A percentile compares a stretch with the other conserved stretches of the same genome.
phyloP scores from a whole-genome alignment of 495 filamentous ascomycete genomes.

The Aspergillus avenaceus region DNA sequence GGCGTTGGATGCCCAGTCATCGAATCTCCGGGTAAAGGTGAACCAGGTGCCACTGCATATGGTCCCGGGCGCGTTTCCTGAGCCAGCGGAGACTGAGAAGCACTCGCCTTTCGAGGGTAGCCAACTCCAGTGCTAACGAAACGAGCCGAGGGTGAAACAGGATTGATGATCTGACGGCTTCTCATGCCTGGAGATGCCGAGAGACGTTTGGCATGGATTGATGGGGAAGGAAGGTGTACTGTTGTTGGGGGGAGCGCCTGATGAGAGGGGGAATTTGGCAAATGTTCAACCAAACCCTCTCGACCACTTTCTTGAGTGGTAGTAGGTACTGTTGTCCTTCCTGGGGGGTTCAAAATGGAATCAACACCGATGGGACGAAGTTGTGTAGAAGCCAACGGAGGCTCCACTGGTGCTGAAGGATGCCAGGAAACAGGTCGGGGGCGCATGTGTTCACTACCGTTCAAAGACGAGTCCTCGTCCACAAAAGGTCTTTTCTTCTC shows the following conservation, averaged over 20 bases:
- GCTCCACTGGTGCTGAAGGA: conserved; percentile 37
- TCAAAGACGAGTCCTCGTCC: conserved; percentile 16
- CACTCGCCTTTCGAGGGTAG: conserved; percentile 41
- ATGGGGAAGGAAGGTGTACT: conserved; percentile 28
- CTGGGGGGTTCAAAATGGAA: conserved; percentile 45
- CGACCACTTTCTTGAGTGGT: conserved; percentile 15
- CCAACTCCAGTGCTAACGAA: conserved; percentile 29
- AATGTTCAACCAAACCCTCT: conserved; percentile 24
- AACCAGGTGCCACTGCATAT: conserved; percentile 23
- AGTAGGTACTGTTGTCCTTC: conserved; percentile 21
- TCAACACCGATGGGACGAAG: conserved; percentile 48
- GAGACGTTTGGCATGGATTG: conserved; percentile 25
- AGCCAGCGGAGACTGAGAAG: conserved; percentile 45
- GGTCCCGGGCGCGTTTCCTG: conserved; percentile 29
- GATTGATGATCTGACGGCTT: conserved; percentile 56
- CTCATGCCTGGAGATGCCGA: conserved; percentile 36
- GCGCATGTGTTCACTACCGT: conserved; percentile 26
- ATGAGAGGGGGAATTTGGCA: conserved; percentile 22
- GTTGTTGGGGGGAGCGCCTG: conserved; percentile 31
- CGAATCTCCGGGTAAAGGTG: conserved; percentile 27
- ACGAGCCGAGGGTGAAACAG: conserved; percentile 55
- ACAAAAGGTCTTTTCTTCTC: conserved; percentile 25
- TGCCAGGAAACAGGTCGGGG: conserved; percentile 36
- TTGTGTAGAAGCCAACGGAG: conserved; percentile 30
- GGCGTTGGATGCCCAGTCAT: conserved; percentile 24